Evolutionary conservation across 2,329 filamentous ascomycete genomes (phyloP), one percentile per base, ranked within the genome.

Genomic region (Raffaelea arxii): DNA sequence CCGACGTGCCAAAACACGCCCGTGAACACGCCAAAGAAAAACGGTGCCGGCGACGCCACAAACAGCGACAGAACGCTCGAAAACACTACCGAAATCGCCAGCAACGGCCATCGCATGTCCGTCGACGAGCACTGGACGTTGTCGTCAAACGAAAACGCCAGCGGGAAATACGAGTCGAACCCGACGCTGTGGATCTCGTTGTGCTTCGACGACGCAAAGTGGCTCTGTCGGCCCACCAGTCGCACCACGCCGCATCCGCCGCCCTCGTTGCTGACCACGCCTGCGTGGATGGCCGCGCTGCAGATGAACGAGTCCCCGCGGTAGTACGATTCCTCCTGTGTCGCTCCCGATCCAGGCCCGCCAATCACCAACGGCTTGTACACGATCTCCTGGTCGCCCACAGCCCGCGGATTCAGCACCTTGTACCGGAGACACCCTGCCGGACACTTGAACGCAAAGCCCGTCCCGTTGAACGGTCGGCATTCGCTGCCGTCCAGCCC

Each of bases 151-250:
- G 78, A 78, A 61, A 87, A 96, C 0, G 89, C 83, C 25, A 86
- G 82, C 1, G 92, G 92, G 57, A 98, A 98, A 53, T 87, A 88
- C 0, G 88, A 91, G 51, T 89, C 78, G 59, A 98, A 98, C 4
- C 65, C 75, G 46, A 86, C 71, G 52, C 88, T 94, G 24, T 70
- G 65, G 52, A 97, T 88, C 44, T 84, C 86, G 57, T 94, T 72
- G n/a, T 72, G 72, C 41, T 77, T 74, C 10, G 82, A 80, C 37
- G 76, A 72, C 25, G 72, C 68, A 57, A 79, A 90, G 45, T 70
- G 65, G 49, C 69, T 67, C 51, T 79, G 75, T 43, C 80, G 73
- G 16, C 85, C 85, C 16, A 77, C 68, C 12, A 86, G 68, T 18
- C 71, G 69, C 21, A 86, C 70, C 2, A 86, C 80, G 45, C 85